Conservation (phyloP, 169 alveolate genomes). For the Plasmodium knowlesi region DNA sequence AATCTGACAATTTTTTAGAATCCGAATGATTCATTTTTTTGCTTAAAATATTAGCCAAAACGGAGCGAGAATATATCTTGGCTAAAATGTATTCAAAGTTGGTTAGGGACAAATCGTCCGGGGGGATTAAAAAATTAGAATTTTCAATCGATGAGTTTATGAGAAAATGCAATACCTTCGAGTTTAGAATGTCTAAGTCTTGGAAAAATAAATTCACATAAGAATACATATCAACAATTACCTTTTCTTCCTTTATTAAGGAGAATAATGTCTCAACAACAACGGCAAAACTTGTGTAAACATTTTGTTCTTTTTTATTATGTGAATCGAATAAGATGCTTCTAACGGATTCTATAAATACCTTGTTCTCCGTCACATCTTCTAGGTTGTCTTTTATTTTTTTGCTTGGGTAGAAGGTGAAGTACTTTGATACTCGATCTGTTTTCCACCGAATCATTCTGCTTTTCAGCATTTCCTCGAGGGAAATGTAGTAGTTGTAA, state of each 20-base stretch:
- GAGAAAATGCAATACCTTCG: slow-evolving; percentile 8
- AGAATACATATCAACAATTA: slow-evolving; percentile 19
- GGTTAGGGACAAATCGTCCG: slow-evolving; percentile 2
- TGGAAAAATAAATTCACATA: slow-evolving; percentile 30
- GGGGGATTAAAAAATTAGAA: background rate
- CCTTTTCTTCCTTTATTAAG: slow-evolving; percentile 15
- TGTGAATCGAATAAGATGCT: slow-evolving; percentile 23
- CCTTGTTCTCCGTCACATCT: background rate
- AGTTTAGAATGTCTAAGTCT: slow-evolving; percentile 12
- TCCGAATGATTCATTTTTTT: background rate
- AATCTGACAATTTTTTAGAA: background rate
- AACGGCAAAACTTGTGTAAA: slow-evolving; percentile 25
- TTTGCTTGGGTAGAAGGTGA: slow-evolving; percentile 20
- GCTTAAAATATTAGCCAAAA: slow-evolving; percentile 30
- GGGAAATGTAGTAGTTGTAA: slow-evolving; percentile 27
- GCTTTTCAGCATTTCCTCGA: slow-evolving; percentile 18
- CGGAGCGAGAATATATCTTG: slow-evolving; percentile 40
- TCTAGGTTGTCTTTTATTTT: background rate
- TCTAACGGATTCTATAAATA: slow-evolving; percentile 61
- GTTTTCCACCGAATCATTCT: slow-evolving; percentile 1
- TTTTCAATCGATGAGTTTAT: background rate
- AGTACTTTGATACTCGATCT: slow-evolving; percentile 21
- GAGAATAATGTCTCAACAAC: slow-evolving; percentile 46
- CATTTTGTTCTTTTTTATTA: background rate
- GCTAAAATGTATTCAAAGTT: slow-evolving; percentile 39